Conservation (phyloP, 2,329 filamentous ascomycete species). For the Beauveria australis region DNA sequence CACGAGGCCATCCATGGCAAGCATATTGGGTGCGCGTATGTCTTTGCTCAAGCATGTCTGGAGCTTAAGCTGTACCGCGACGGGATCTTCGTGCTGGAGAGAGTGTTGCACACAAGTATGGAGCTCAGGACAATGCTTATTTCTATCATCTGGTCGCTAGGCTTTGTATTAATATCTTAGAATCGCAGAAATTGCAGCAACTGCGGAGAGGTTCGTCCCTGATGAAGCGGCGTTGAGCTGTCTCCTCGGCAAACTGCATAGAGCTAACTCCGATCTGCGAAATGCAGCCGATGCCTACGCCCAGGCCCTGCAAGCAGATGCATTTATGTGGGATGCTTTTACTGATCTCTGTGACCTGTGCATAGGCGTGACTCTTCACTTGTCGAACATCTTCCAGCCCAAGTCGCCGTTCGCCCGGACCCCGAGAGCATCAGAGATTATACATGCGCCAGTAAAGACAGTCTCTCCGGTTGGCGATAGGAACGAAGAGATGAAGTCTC, state of each 20-base stretch:
- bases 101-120: background rate
- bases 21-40: background rate
- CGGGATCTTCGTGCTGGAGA: background rate
- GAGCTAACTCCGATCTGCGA: background rate
- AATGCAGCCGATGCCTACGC: background rate
- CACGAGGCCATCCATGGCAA: background rate
- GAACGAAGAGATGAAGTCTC: background rate
- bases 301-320: background rate
- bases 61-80: background rate
- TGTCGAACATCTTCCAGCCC: background rate
- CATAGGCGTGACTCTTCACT: background rate
- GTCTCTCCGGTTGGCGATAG: background rate
- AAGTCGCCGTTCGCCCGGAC: background rate
- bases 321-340: background rate
- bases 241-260: background rate
- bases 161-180: background rate
- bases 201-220: background rate
- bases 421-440: background rate
- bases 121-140: background rate
- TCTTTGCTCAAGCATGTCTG: background rate
- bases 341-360: background rate
- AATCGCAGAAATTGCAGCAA: background rate
- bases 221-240: background rate
- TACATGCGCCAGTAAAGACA: background rate
- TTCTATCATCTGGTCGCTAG: too few relatives aligned